Evolutionary conservation across 371 early-diverging fungal species (phyloP).

Genomic region (Entomophthora muscae): DNA sequence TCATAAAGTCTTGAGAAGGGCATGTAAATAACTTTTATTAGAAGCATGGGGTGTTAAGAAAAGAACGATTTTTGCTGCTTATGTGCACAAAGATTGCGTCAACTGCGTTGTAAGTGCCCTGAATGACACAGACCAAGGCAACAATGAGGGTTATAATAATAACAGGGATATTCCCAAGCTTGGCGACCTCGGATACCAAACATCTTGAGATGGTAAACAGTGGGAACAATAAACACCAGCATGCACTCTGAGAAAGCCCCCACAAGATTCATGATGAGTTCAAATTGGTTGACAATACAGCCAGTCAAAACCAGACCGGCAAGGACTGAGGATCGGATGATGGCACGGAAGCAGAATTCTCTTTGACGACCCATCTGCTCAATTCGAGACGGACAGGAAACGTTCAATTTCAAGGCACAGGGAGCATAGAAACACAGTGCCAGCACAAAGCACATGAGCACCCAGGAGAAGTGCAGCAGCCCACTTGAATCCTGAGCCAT

Average conservation of each 20-base stretch:
- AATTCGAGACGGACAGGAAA: constrained; percentile 41
- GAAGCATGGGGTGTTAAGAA: too few species aligned
- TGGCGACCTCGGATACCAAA: constrained; percentile 42
- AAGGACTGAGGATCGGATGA: constrained; percentile 38
- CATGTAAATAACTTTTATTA: too few species aligned
- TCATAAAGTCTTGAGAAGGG: too few species aligned
- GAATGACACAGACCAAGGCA: constrained; percentile 47
- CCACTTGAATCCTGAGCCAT: constrained; percentile 34
- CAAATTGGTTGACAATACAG: constrained; percentile 55
- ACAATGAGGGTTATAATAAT: constrained; percentile 35
- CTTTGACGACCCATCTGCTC: constrained; percentile 23
- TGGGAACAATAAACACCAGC: constrained; percentile 66
- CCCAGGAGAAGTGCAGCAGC: constrained; percentile 58
- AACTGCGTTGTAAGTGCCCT: constrained; percentile 66
- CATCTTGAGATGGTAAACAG: constrained; percentile 55
- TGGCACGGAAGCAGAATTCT: constrained; percentile 28
- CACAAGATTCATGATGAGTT: constrained; percentile 57
- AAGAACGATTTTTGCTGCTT: too few species aligned
- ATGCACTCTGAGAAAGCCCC: constrained; percentile 61
- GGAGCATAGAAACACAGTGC: constrained; percentile 60
- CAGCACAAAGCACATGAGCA: constrained; percentile 57
- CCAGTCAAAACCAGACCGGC: constrained; percentile 34
- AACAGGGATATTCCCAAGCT: constrained; percentile 30
- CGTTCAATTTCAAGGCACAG: constrained; percentile 62
- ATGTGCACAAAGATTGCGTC: too few species aligned